A percentile compares a stretch with the other conserved stretches of the same genome.
phyloP scores from a whole-genome alignment of 2,329 filamentous ascomycete species.

The Knufia petricola region DNA sequence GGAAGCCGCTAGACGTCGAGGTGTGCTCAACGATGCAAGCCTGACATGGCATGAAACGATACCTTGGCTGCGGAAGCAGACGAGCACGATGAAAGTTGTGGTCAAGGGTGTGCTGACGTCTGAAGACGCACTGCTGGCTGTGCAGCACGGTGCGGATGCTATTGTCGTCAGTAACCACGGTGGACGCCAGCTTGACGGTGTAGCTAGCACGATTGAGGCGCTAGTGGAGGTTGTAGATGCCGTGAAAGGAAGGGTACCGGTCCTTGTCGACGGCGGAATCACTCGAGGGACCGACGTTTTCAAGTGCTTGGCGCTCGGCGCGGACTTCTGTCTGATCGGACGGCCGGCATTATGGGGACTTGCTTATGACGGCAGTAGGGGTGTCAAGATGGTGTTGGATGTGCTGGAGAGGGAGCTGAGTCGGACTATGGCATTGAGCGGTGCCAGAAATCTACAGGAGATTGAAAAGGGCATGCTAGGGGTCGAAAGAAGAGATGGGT shows the following conservation, averaged over 20 bases:
- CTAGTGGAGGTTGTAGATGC: slow-evolving; percentile 23
- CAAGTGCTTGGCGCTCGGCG: slow-evolving; percentile 28
- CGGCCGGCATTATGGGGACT: slow-evolving; percentile 28
- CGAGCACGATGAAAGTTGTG: slow-evolving; percentile 16
- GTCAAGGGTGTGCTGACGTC: slow-evolving; percentile 24
- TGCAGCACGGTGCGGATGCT: slow-evolving; percentile 29
- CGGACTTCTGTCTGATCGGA: slow-evolving; percentile 26
- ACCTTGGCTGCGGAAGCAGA: slow-evolving; percentile 15
- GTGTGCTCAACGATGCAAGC: slow-evolving; percentile 35
- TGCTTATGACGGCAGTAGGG: slow-evolving; percentile 27
- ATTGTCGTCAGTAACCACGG: slow-evolving; percentile 33
- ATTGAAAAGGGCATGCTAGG: slow-evolving; percentile 17
- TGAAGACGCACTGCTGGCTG: slow-evolving; percentile 30
- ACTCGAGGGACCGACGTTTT: slow-evolving; percentile 28
- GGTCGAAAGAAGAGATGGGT: slow-evolving; percentile 15
- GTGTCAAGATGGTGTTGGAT: slow-evolving; percentile 27
- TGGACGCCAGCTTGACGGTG: slow-evolving; percentile 31
- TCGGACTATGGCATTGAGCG: slow-evolving; percentile 22
- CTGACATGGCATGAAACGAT: slow-evolving; percentile 35
- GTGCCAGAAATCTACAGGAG: slow-evolving; percentile 17
- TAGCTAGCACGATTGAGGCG: slow-evolving; percentile 30
- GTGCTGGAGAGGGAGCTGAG: slow-evolving; percentile 22
- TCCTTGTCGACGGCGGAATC: slow-evolving; percentile 33
- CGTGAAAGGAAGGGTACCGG: slow-evolving; percentile 24
- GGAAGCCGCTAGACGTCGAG: background rate